Evolutionary conservation across 225 moss, liverwort and hornwort genomes (phyloP), one percentile per base, ranked within the genome.

Genomic region (Physcomitrium patens): DNA sequence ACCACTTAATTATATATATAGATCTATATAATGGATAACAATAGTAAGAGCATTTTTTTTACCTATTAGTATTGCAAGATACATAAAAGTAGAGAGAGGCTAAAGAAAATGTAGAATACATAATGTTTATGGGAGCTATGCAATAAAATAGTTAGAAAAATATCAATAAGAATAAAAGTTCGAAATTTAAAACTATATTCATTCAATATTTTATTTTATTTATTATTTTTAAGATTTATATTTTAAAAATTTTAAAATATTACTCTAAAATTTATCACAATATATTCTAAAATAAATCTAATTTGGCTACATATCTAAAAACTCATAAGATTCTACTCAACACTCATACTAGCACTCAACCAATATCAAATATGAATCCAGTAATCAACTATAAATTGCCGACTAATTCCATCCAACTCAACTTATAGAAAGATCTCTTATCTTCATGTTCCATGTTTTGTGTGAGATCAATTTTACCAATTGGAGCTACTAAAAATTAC

Each of bases 371-470:
- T 83, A 82, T 83, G 85, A 87, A 87, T 90, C 90, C 85, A 85
- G 87, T 78, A 81, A 90, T 87, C 90, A 87, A 90, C 90, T 87
- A 83, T 90, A 87, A 75, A 79, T 87, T 85, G 90, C 76, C 68
- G 83, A 80, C 77, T 81, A 73, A 79, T 81, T 80, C 81, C 86
- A 85, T 87, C 85, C 87, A 83, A 69, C 69, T 77, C 68, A 82
- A n/a, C 71, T 83, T 79, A 84, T 77, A 59, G 81, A 75, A 80
- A 87, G 75, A 72, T 79, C 78, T 85, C 81, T 81, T 81, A 76
- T 83, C 81, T 76, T 81, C 83, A 64, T 74, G 83, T 81, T 82
- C 74, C 87, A 76, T 78, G 83, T 79, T 87, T 85, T 81, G 72
- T 72, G 48, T 73, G 60, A 79, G 79, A 60, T 67, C 70, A 73